Evolutionary conservation across 306 rosid species (phyloP), one percentile per base, ranked within the genome.

Genomic region (Cyamopsis tetragonoloba): DNA sequence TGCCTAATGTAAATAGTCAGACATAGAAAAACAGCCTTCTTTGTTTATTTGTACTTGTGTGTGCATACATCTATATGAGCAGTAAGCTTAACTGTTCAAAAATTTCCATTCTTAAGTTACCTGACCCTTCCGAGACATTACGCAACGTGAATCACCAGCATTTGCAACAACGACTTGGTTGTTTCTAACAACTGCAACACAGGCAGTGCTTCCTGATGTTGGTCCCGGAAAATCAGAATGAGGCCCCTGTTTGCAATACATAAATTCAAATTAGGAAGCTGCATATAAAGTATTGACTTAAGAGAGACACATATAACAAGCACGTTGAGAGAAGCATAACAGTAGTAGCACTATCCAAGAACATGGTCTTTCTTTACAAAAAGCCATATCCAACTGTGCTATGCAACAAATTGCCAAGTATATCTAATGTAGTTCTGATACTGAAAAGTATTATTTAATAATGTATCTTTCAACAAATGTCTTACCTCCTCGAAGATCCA

Each of bases 141-240:
- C 99, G 80, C 97, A 90, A 4, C 97, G 97, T 15, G 99, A 93
- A 82, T 93, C 99, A 22, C 99, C 99, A 62, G 99, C 97, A 86
- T 93, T 93, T 50, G 96, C 99, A 68, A 93, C 95, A 73, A 93
- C 1, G 43, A 93, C 86, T 66, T 82, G 84, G 64, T 82, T 88
- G 83, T 86, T 83, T 87, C 92, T 79, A 51, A 90, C 74, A 68
- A 88, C 73, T 31, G 97, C 96, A 78, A 93, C 99, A 76, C 99
- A 93, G 53, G 99, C 96, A 5, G 99, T 93, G 88, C 97, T 65
- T 68, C 99, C 99, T 18, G 99, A 90, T 60, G 95, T 90, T 70
- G 99, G 99, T 59, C 99, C 99, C 59, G 81, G 42, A 72, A 93
- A 93, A 71, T 88, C 99, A 70, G 99, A 90, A 79, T 93, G 99